Conservation (phyloP, 306 rosid species). For the Lathyrus oleraceus region DNA sequence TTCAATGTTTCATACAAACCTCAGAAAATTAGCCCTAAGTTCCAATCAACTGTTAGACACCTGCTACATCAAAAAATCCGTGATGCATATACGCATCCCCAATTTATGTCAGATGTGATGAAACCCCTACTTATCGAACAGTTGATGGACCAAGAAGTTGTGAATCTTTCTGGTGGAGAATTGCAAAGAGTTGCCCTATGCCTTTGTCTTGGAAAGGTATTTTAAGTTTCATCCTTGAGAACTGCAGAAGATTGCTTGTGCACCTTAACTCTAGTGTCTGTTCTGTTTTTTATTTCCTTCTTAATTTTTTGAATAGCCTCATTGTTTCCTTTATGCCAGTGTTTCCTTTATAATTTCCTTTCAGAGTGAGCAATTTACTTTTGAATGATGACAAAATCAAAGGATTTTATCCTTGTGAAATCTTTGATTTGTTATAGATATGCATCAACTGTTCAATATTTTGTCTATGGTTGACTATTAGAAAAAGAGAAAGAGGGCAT, state of each 20-base stretch:
- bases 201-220: slow-evolving; percentile 97
- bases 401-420: neutral
- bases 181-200: slow-evolving; percentile 96
- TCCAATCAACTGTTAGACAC: slow-evolving; percentile 73
- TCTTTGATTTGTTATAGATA: neutral
- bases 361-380: neutral
- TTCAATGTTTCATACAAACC: slow-evolving; percentile 98
- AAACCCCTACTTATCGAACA: slow-evolving; percentile 98
- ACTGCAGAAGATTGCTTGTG: slow-evolving; percentile 17
- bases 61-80: slow-evolving; percentile 82
- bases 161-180: slow-evolving; percentile 99
- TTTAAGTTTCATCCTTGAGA: slow-evolving; percentile 19
- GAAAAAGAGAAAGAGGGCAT: too few relatives aligned
- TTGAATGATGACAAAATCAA: neutral
- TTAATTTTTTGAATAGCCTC: neutral
- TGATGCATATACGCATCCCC: slow-evolving; percentile 89
- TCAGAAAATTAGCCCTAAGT: slow-evolving; percentile 94
- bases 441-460: neutral
- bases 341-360: too few relatives aligned
- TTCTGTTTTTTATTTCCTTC: neutral
- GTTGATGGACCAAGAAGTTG: slow-evolving; percentile 95
- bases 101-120: slow-evolving; percentile 95
- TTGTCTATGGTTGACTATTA: neutral
- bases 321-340: neutral
- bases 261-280: neutral